Evolutionary conservation across 2,329 filamentous ascomycete species (phyloP).

Genomic region (Rhinocladiella similis): DNA sequence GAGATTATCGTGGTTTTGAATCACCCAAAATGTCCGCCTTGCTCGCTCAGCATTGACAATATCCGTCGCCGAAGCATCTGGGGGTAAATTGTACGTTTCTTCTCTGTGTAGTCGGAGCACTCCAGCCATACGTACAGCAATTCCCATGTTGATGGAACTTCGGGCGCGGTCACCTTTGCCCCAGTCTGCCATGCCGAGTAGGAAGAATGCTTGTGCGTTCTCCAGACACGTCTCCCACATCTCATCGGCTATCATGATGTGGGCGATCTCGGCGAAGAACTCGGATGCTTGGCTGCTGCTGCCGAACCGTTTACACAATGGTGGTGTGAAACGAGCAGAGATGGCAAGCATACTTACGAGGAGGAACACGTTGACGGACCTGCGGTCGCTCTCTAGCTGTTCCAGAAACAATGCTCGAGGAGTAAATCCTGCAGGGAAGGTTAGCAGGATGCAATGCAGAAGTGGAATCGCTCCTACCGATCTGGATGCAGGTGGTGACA

Average conservation of each 20-base stretch:
- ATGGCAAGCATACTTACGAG: conserved; percentile 2
- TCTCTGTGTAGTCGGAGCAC: conserved; percentile 40
- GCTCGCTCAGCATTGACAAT: conserved; percentile 37
- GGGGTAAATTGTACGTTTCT: conserved; percentile 36
- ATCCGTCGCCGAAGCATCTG: conserved; percentile 31
- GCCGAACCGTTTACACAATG: not conserved
- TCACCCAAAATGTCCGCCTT: conserved; percentile 41
- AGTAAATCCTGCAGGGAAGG: not conserved
- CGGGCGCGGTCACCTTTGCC: conserved; percentile 1
- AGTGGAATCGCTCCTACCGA: not conserved
- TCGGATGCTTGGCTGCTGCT: not conserved
- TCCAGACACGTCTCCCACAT: conserved; percentile 1
- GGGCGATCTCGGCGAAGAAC: not conserved
- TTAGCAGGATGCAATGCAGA: no score
- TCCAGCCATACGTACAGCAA: conserved; percentile 40
- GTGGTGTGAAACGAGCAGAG: not conserved
- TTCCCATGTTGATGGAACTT: conserved; percentile 39
- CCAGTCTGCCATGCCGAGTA: conserved; percentile 5
- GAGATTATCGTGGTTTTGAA: conserved; percentile 40
- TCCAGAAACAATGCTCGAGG: conserved; percentile 1
- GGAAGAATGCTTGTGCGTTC: conserved; percentile 3
- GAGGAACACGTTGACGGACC: not conserved
- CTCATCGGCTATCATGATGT: not conserved
- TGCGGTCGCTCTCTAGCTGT: not conserved
- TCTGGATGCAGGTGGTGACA: conserved; percentile 5